Percentiles rank a stretch among this genome's conserved stretches.
These are phyloP conservation scores for Dactylellina parvicollis DNA, from an alignment of 2,329 filamentous ascomycete species.

Conservation along the genomic window DNA sequence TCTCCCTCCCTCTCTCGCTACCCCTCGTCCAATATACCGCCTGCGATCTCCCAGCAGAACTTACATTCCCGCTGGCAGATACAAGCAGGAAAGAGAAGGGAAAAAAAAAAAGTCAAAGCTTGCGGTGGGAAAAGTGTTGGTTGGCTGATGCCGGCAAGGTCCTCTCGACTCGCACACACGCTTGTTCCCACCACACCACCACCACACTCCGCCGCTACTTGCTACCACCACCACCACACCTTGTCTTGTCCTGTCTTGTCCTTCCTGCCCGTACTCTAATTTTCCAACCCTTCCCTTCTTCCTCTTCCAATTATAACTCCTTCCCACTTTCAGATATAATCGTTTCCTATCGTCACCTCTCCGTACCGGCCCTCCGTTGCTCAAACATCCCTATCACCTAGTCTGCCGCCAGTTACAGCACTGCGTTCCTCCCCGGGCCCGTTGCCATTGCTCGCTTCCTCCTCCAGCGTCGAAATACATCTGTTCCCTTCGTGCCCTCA, in stretches of 20 bases:
- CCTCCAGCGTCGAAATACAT: conserved; percentile 4
- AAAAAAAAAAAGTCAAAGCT: neutral
- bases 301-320: conserved; percentile 56
- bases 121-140: neutral
- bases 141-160: conserved; percentile 20
- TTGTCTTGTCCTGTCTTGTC: too few species aligned
- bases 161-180: too few species aligned
- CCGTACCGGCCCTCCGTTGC: conserved; percentile 37
- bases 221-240: too few species aligned
- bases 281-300: conserved; percentile 47
- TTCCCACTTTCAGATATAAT: conserved; percentile 39
- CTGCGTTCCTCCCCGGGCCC: neutral
- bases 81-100: neutral
- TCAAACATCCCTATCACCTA: conserved; percentile 16
- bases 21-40: conserved; percentile 26
- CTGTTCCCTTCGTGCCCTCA: conserved; percentile 49
- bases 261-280: neutral
- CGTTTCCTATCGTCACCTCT: conserved; percentile 21
- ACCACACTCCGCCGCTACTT: too few species aligned
- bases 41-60: conserved; percentile 4
- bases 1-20: conserved; percentile 6
- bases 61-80: conserved; percentile 15
- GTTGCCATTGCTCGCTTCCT: conserved; percentile 15
- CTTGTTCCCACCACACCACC: conserved; percentile 10
- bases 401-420: neutral